Percentiles rank a stretch among this genome's conserved stretches.
Conservation (phyloP, 306 rosid species). For the Pachyrhizus erosus region DNA sequence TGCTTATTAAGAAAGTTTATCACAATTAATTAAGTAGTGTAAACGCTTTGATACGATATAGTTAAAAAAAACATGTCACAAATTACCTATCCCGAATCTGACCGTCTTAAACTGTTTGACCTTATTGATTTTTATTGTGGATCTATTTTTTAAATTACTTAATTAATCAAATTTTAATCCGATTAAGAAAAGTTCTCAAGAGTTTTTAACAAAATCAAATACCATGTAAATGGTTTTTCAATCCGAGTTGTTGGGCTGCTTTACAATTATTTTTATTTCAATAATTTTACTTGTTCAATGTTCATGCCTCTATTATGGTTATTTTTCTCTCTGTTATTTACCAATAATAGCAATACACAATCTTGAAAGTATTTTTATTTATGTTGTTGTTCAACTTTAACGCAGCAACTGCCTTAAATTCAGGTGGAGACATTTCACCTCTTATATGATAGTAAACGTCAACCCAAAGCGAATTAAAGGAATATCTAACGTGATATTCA, state of each 20-base stretch:
- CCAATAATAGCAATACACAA: background rate
- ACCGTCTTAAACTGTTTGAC: background rate
- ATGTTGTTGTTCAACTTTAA: background rate
- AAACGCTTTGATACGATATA: too few relatives aligned
- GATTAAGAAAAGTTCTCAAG: background rate
- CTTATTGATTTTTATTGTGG: background rate
- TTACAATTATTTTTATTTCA: background rate
- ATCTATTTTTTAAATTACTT: background rate
- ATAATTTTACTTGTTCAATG: background rate
- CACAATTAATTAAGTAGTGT: too few relatives aligned
- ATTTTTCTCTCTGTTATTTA: background rate
- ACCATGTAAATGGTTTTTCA: background rate
- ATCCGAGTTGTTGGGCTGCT: background rate
- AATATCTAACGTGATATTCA: background rate
- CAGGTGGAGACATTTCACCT: background rate
- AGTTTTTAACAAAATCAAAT: background rate
- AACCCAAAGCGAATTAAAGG: background rate
- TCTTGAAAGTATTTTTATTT: background rate
- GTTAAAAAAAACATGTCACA: too few relatives aligned
- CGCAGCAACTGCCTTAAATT: background rate
- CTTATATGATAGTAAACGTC: background rate
- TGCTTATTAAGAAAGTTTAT: too few relatives aligned
- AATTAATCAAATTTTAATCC: background rate
- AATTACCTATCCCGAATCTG: background rate
- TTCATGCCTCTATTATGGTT: background rate